These are phyloP conservation scores for Chloris gayana DNA, from an alignment of 176 grass and related monocot species.

Conservation along the genomic window DNA sequence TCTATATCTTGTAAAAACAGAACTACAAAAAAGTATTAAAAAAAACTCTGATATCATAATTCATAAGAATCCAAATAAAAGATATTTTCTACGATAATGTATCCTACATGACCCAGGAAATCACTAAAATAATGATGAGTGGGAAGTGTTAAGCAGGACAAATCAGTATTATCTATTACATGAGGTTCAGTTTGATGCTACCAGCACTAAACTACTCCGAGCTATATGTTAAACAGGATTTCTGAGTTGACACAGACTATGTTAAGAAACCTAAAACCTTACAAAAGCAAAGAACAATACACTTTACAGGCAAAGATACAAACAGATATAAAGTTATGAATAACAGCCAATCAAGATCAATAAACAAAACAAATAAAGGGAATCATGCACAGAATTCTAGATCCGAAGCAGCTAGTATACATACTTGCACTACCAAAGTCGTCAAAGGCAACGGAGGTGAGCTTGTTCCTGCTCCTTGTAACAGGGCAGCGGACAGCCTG, in stretches of 20 bases:
- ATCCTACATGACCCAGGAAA: too few relatives aligned
- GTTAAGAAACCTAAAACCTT: not conserved
- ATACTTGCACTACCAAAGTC: conserved; percentile 88
- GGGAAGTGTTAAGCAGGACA: not conserved
- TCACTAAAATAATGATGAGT: not conserved
- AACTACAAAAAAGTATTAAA: not conserved
- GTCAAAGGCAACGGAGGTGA: conserved; percentile 82
- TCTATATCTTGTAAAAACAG: not conserved
- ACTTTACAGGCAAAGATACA: not conserved
- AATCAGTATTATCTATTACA: not conserved
- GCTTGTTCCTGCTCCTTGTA: conserved; percentile 54
- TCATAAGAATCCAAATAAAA: not conserved
- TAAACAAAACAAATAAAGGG: not conserved
- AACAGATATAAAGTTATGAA: conserved; percentile 9
- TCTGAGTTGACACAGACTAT: not conserved
- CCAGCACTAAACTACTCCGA: not conserved
- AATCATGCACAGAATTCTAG: conserved; percentile 27
- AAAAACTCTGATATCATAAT: not conserved
- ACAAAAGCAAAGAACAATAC: too few relatives aligned
- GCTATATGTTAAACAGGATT: not conserved
- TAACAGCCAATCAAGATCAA: not conserved
- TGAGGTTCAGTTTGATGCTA: conserved; percentile 23
- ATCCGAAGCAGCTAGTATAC: conserved; percentile 15
- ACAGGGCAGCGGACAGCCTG: conserved; percentile 56
- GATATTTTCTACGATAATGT: not conserved